Evolutionary conservation across 176 grass and related monocot genomes (phyloP).

Genomic region (Paspalum vaginatum): DNA sequence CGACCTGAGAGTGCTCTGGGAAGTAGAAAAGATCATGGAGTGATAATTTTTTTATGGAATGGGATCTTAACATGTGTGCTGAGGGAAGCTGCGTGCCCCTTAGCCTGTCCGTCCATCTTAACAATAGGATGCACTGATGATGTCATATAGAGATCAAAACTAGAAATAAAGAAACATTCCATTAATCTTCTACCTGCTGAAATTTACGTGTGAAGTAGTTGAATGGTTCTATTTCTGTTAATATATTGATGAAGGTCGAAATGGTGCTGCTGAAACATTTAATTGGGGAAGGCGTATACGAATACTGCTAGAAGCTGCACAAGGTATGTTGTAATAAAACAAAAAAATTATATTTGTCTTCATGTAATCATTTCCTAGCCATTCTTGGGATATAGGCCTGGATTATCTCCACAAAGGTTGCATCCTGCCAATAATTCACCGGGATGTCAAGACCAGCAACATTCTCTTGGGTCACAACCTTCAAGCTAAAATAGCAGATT

Average conservation of each 20-base stretch:
- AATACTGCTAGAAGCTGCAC: slow-evolving; percentile 35
- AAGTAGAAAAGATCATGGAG: too few species aligned
- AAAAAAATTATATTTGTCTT: not conserved
- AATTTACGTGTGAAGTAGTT: not conserved
- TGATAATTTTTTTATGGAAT: too few species aligned
- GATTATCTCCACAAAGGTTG: slow-evolving; percentile 66
- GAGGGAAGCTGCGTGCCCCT: too few species aligned
- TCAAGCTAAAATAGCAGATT: slow-evolving; percentile 57
- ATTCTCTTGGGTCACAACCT: slow-evolving; percentile 56
- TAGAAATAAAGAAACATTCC: not conserved
- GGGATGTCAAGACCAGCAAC: slow-evolving; percentile 60
- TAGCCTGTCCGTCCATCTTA: too few species aligned
- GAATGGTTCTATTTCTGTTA: not conserved
- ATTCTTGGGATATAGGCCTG: slow-evolving; percentile 36
- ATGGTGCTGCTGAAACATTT: not conserved
- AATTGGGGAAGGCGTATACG: slow-evolving; percentile 36
- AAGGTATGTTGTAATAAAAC: slow-evolving; percentile 14
- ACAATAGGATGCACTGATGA: too few species aligned
- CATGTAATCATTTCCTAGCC: not conserved
- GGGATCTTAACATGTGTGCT: too few species aligned
- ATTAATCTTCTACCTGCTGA: not conserved
- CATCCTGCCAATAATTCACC: slow-evolving; percentile 45
- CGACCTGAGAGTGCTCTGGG: too few species aligned
- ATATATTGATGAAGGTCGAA: slow-evolving; percentile 28
- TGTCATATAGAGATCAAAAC: too few species aligned